Evolutionary conservation across 2,329 filamentous ascomycete species (phyloP), one percentile per base, ranked within the genome.

Genomic region (Phialemonium atrogriseum): DNA sequence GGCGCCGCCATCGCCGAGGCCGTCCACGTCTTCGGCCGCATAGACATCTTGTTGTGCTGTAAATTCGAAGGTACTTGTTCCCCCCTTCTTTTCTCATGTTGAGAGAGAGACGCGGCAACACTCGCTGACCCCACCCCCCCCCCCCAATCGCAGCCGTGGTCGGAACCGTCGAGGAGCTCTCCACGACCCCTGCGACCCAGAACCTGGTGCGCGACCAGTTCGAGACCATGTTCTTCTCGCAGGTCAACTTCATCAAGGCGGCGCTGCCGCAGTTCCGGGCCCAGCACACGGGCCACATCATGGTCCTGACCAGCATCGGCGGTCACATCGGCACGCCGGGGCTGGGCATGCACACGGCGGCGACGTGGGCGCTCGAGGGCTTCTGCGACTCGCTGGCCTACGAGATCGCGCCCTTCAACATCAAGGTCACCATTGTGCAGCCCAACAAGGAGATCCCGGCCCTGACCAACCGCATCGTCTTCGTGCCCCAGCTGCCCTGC

Each of bases 301-400:
- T 96, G 40, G 75, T 93, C 34, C 70, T 96, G 30, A 91, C 86
- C 6, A 89, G 86, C 40, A 87, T 93, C 37, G 88, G 85, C 22
- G 88, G 86, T 4, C 89, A 95, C 56, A 80, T 96, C 37, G 89
- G 88, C 21, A 95, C 88, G 0, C 91, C 91, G 0, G 87, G 88
- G 3, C 74, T 96, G 61, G 75, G 85, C 34, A 84, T 93, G 66
- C 91, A 94, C 55, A 91, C 87, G 43, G 86, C 89, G 12, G 84
- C 87, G 10, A 88, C 87, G 22, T 95, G 89, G 87, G 91, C 87
- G 2, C 72, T 95, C 21, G 91, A 96, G 59, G 91, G 89, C 12
- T 95, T 91, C 55, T 95, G 88, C 60, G 89, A 96, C 59, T 86
- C 85, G 37, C 70, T 98, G 15, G 88, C 89, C 2, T 98, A 95